Percentiles rank a stretch among this genome's conserved stretches.
Conservation (phyloP, 345 rosid species). For the Salix dunnii region DNA sequence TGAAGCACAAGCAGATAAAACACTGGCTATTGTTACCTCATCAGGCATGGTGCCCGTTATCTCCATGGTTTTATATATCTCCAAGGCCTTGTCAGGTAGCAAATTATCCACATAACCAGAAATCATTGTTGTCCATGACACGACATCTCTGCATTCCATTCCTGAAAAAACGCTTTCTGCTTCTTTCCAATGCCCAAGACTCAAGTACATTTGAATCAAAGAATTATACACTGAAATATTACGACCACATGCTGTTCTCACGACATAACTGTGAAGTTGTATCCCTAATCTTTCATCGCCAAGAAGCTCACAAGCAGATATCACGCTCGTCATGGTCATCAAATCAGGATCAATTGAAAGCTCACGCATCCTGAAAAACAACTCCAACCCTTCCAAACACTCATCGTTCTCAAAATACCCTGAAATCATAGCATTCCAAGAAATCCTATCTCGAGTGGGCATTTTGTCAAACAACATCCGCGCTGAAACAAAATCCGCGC, state of each 20-base stretch:
- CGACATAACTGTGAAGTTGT: conserved; percentile 33
- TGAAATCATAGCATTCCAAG: conserved; percentile 90
- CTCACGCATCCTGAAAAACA: conserved; percentile 65
- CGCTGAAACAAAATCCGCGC: conserved; percentile 51
- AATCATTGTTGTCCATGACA: conserved; percentile 36
- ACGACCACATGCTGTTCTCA: conserved; percentile 11
- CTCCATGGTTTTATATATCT: conserved; percentile 28
- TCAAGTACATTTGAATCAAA: conserved; percentile 21
- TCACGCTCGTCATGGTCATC: conserved; percentile 84
- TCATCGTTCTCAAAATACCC: conserved; percentile 80
- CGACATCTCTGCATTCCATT: conserved; percentile 25
- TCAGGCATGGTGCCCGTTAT: conserved; percentile 21
- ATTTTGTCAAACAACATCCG: conserved; percentile 63
- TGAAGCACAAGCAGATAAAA: conserved; percentile 27
- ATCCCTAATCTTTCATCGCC: conserved; percentile 59
- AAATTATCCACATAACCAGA: conserved; percentile 21
- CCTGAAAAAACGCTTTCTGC: conserved; percentile 25
- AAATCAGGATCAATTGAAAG: conserved; percentile 66
- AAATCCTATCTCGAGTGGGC: conserved; percentile 72
- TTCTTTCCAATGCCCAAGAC: conserved; percentile 21
- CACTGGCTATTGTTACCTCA: conserved; percentile 29
- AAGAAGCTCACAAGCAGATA: conserved; percentile 34
- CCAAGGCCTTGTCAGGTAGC: conserved; percentile 26
- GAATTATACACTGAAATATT: conserved; percentile 26
- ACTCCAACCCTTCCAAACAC: conserved; percentile 56